Conservation (phyloP, 441 rosid species). For the Gossypium schwendimanii region DNA sequence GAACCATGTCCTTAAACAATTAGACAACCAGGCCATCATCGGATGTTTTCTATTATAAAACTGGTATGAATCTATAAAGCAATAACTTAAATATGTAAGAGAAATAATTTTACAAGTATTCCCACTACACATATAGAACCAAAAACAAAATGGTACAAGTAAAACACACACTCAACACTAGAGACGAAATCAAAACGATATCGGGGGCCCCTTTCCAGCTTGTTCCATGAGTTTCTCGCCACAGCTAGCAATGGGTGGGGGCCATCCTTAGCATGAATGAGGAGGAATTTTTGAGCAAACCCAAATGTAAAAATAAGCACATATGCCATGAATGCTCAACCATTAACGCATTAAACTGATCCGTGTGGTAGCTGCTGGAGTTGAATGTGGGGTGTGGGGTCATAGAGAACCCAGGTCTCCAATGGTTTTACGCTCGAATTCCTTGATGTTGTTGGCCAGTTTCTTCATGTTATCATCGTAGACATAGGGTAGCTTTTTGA, state of each 20-base stretch:
- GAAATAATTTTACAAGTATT: conserved; percentile 14
- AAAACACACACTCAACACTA: conserved; percentile 13
- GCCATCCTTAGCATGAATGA: conserved; percentile 3
- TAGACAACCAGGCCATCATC: background rate
- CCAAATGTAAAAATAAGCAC: conserved; percentile 5
- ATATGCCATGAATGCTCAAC: background rate
- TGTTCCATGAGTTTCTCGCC: conserved; percentile 9
- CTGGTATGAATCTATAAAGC: background rate
- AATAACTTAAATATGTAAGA: background rate
- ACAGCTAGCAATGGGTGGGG: background rate
- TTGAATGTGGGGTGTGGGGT: background rate
- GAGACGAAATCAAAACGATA: conserved; percentile 7
- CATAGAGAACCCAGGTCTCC: background rate
- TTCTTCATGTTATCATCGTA: conserved; percentile 69
- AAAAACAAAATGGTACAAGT: conserved; percentile 6
- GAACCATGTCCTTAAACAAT: background rate
- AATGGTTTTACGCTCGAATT: conserved; percentile 46
- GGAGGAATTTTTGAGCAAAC: conserved; percentile 18
- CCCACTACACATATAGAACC: background rate
- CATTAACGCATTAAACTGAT: background rate
- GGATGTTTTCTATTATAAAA: background rate
- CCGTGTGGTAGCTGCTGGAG: background rate
- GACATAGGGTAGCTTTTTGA: conserved; percentile 52
- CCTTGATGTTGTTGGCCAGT: conserved; percentile 43
- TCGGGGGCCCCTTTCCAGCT: conserved; percentile 3